Percentiles rank a stretch among this genome's conserved stretches.
Conservation (phyloP, 495 filamentous ascomycete species). For the Penicillium ucsense region DNA sequence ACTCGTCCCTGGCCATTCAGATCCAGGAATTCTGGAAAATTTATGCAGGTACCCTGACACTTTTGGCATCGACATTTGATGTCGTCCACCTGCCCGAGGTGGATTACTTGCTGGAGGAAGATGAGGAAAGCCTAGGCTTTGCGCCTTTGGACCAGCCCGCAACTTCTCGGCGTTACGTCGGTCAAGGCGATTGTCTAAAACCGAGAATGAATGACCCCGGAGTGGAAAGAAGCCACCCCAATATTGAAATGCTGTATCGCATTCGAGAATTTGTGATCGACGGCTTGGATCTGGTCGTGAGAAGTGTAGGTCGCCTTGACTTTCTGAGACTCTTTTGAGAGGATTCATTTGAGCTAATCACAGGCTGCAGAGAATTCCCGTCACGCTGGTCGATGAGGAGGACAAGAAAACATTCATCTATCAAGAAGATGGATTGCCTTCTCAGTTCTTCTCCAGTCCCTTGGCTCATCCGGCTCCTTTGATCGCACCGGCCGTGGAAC, state of each 20-base stretch:
- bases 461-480: conserved; percentile 27
- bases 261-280: conserved; percentile 59
- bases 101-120: conserved; percentile 68
- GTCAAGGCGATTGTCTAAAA: conserved; percentile 36
- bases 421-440: conserved; percentile 44
- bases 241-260: conserved; percentile 62
- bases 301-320: conserved; percentile 32
- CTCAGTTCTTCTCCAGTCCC: conserved; percentile 39
- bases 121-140: conserved; percentile 68
- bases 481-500: conserved; percentile 31
- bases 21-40: conserved; percentile 62
- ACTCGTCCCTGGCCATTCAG: conserved; percentile 47
- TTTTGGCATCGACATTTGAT: conserved; percentile 51
- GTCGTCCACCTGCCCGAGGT: conserved; percentile 44
- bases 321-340: conserved; percentile 1
- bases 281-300: conserved; percentile 47
- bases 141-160: conserved; percentile 48
- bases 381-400: conserved; percentile 37
- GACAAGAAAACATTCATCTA: conserved; percentile 46
- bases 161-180: conserved; percentile 41
- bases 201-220: conserved; percentile 45
- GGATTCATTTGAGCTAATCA: too few species aligned
- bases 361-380: conserved; percentile 28
- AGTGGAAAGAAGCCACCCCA: conserved; percentile 49
- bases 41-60: conserved; percentile 57